These are phyloP conservation scores for Trebouxiophyceae sp. DNA, from an alignment of 163 green algal species.

Conservation along the genomic window DNA sequence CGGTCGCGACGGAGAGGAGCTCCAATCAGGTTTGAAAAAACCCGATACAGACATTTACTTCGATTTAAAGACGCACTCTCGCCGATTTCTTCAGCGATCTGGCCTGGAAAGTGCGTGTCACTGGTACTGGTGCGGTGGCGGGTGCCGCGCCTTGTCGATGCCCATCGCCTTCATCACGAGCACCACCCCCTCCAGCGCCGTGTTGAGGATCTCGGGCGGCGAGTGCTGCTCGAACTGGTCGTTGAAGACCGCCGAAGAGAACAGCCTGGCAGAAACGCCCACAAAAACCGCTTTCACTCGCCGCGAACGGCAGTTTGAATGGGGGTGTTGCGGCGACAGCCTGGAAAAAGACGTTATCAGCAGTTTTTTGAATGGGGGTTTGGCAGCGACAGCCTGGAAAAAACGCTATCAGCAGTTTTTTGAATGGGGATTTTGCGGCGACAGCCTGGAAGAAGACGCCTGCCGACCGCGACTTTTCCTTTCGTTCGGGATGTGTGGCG, in stretches of 20 bases:
- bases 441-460: too few species aligned
- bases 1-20: not conserved
- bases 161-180: constrained; percentile 88
- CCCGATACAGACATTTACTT: too few species aligned
- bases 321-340: too few species aligned
- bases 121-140: too few species aligned
- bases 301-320: not conserved
- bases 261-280: constrained; percentile 52
- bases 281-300: not conserved
- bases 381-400: too few species aligned
- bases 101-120: too few species aligned
- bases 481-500: too few species aligned
- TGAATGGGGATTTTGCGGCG: too few species aligned
- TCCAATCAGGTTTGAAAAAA: not conserved
- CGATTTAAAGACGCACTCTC: too few species aligned
- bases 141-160: constrained; percentile 70
- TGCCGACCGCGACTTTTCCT: too few species aligned
- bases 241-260: constrained; percentile 80
- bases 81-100: too few species aligned
- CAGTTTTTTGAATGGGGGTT: not conserved
- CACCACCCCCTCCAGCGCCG: constrained; percentile 80
- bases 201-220: constrained; percentile 80
- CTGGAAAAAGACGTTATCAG: not conserved
- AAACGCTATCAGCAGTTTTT: too few species aligned
- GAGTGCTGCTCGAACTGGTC: constrained; percentile 74